Conservation (phyloP, 2,329 filamentous ascomycete genomes). For the Helminthosporium solani region DNA sequence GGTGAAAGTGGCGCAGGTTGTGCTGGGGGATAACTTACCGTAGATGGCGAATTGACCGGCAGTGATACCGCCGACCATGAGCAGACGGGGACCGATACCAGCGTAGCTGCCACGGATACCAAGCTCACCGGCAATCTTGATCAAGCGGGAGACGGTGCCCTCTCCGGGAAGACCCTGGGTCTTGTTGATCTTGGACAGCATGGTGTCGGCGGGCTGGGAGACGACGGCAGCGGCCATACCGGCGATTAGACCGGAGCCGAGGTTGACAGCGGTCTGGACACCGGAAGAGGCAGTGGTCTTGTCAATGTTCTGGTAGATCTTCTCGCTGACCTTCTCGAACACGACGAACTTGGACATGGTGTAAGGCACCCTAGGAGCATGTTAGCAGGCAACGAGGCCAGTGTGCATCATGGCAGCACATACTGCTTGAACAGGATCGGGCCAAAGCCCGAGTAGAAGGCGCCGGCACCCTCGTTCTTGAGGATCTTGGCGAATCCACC, state of each 20-base stretch:
- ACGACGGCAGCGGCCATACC: constrained; percentile 84
- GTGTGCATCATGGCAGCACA: constrained; percentile 6
- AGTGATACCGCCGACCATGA: constrained; percentile 65
- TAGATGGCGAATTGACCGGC: constrained; percentile 81
- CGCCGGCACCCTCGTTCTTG: constrained; percentile 77
- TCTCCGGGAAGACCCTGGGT: constrained; percentile 84
- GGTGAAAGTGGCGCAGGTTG: constrained; percentile 1
- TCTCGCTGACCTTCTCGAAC: constrained; percentile 83
- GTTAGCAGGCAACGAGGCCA: constrained; percentile 13
- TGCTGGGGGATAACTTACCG: constrained; percentile 45
- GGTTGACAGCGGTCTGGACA: constrained; percentile 77
- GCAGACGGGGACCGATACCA: constrained; percentile 78
- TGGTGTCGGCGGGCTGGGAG: constrained; percentile 89
- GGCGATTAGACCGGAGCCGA: constrained; percentile 80
- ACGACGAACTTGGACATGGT: constrained; percentile 96
- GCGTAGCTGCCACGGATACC: constrained; percentile 74
- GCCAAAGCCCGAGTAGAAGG: constrained; percentile 90
- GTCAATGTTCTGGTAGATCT: constrained; percentile 67
- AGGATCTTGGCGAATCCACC: constrained; percentile 80
- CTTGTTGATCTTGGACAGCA: constrained; percentile 97
- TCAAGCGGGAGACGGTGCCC: constrained; percentile 73
- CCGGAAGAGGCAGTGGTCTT: constrained; percentile 68
- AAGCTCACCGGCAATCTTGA: constrained; percentile 88
- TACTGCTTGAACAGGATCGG: constrained; percentile 49
- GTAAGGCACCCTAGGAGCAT: constrained; percentile 71